Conservation (phyloP, 2,329 filamentous ascomycete species). For the Fusarium falciforme region DNA sequence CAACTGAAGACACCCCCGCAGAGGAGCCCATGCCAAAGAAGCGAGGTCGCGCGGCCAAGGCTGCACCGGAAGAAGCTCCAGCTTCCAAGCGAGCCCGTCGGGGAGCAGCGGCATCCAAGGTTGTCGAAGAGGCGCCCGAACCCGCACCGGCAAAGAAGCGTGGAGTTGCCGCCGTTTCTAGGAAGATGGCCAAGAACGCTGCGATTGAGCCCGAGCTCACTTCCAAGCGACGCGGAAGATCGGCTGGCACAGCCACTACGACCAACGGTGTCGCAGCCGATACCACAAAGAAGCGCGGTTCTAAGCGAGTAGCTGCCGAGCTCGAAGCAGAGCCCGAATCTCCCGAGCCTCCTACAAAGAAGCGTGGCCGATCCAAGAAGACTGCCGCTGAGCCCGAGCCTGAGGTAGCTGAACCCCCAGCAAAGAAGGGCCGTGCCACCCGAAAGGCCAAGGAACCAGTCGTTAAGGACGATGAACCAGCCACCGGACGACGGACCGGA, state of each 20-base stretch:
- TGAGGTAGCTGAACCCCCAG: slow-evolving; percentile 19
- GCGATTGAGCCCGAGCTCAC: slow-evolving; percentile 11
- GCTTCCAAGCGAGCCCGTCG: slow-evolving; percentile 14
- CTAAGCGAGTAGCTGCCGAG: slow-evolving; percentile 24
- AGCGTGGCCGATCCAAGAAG: slow-evolving; percentile 33
- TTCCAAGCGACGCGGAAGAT: slow-evolving; percentile 25
- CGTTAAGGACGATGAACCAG: not conserved
- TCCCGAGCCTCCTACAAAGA: slow-evolving; percentile 34
- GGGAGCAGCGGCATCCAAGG: slow-evolving; percentile 14
- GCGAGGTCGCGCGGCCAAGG: slow-evolving; percentile 20
- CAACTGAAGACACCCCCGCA: not conserved
- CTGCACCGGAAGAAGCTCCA: slow-evolving; percentile 10
- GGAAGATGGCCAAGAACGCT: slow-evolving; percentile 11
- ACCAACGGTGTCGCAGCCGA: slow-evolving; percentile 2
- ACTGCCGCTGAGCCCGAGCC: slow-evolving; percentile 18
- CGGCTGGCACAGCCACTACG: not conserved
- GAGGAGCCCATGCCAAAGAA: slow-evolving; percentile 25
- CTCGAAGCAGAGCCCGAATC: slow-evolving; percentile 13
- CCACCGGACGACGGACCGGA: slow-evolving; percentile 12
- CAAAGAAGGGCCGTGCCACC: slow-evolving; percentile 35
- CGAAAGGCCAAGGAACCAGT: slow-evolving; percentile 20
- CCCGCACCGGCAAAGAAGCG: slow-evolving; percentile 22
- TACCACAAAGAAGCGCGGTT: slow-evolving; percentile 29
- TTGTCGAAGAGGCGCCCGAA: slow-evolving; percentile 4
- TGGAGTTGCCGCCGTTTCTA: slow-evolving; percentile 8